phyloP scores from a whole-genome alignment of 768 basidiomycete genomes.

The Termitomyces sp. region DNA sequence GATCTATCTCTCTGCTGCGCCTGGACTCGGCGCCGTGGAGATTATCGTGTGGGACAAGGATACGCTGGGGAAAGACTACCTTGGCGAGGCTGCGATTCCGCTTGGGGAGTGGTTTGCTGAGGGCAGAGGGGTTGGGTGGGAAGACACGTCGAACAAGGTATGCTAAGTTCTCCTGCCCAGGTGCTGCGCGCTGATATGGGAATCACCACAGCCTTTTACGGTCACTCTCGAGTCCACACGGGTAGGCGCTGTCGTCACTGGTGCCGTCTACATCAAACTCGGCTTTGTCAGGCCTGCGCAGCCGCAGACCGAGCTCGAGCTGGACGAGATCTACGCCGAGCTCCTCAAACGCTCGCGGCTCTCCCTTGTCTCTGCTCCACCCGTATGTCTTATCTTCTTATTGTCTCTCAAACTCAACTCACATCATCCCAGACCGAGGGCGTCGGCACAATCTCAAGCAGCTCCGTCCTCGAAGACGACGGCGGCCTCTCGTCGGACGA shows the following conservation, averaged over 20 bases:
- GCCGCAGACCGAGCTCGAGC: conserved; percentile 42
- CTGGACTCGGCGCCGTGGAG: conserved; percentile 67
- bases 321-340: conserved; percentile 61
- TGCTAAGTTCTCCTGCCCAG: too few species aligned
- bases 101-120: conserved; percentile 79
- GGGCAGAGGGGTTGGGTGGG: conserved; percentile 47
- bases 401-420: not conserved
- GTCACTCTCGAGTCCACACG: conserved; percentile 42
- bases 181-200: too few species aligned
- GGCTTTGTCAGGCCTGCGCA: conserved; percentile 49
- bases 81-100: conserved; percentile 81
- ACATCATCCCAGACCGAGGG: conserved; percentile 67
- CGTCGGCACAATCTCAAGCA: conserved; percentile 79
- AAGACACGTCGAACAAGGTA: conserved; percentile 66
- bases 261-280: conserved; percentile 43
- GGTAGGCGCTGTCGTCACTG: conserved; percentile 37
- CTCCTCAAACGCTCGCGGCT: conserved; percentile 63
- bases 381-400: conserved; percentile 48
- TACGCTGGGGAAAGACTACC: conserved; percentile 84
- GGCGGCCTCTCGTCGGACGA: conserved; percentile 61
- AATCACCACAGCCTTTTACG: conserved; percentile 3
- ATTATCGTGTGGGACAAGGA: conserved; percentile 95
- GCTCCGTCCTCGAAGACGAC: conserved; percentile 70
- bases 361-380: conserved; percentile 73
- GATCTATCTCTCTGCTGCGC: conserved; percentile 52